phyloP scores from a whole-genome alignment of 805 yeast species.

The Starmerella kuoi region DNA sequence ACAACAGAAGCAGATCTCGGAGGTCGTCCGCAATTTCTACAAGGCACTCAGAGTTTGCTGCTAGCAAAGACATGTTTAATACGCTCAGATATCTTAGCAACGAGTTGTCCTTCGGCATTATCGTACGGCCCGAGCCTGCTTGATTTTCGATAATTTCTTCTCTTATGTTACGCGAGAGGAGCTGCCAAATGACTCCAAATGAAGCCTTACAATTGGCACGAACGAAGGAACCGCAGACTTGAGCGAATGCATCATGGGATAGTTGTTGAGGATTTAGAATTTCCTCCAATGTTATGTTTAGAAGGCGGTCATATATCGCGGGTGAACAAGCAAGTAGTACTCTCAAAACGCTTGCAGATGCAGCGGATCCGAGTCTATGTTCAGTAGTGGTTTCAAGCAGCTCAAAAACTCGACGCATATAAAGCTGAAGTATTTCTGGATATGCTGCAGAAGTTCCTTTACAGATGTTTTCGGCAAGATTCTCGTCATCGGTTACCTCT shows the following conservation, averaged over 20 bases:
- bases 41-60: constrained; percentile 42
- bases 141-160: constrained; percentile 63
- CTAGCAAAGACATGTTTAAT: constrained; percentile 56
- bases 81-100: constrained; percentile 60
- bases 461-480: constrained; percentile 43
- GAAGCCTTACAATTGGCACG: constrained; percentile 45
- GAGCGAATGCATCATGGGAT: constrained; percentile 55
- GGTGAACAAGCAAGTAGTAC: constrained; percentile 22
- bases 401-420: constrained; percentile 47
- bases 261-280: constrained; percentile 43
- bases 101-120: constrained; percentile 65
- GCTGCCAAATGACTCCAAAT: constrained; percentile 35
- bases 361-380: constrained; percentile 10
- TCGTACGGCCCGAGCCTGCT: constrained; percentile 62
- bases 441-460: constrained; percentile 65
- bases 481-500: constrained; percentile 30
- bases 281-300: constrained; percentile 34
- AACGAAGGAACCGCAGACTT: constrained; percentile 59
- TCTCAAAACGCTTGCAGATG: constrained; percentile 12
- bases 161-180: constrained; percentile 41
- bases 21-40: constrained; percentile 38
- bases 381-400: constrained; percentile 43
- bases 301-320: constrained; percentile 23
- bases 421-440: constrained; percentile 42
- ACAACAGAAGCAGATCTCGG: constrained; percentile 34